Evolutionary conservation across 108 stramenopile genomes (phyloP), one percentile per base, ranked within the genome.

Genomic region (Cyclotella choctawhatcheeana): DNA sequence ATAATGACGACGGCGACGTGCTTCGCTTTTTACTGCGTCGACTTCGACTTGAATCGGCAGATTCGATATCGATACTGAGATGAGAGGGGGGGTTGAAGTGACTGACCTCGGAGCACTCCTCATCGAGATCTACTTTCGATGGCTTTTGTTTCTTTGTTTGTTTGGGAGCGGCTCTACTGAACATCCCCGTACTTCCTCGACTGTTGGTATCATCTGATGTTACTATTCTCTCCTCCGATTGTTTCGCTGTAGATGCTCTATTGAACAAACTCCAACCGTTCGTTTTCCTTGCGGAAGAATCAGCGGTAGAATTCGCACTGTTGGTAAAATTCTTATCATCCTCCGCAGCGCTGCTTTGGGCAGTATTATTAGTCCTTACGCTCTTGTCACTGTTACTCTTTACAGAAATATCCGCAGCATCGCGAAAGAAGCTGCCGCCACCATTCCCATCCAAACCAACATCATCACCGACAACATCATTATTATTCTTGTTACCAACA

Each of bases 1-100:
- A 48, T 12, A 64, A 4, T 6, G 37, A 5, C 14, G 59, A 40
- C n/a, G 5, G 13, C 30, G 0, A 25, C 16, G 24, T 18, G 22
- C 16, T 14, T 16, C 56, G 56, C 21, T 29, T 64, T 29, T n/a
- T 47, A 17, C 21, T 21, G 5, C 33, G 4, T 24, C 35, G 31
- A 12, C 59, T 37, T 17, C 54, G 8, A 17, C 17, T 48, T 17
- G 29, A 21, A 26, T 44, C 29, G 4, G 34, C 44, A 13, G 63
- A 45, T 31, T 64, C 63, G 21, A 64, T 47, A 29, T 48, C 63
- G 48, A 47, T 64, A 14, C 24, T 45, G 17, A 64, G 25, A 47
- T 47, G 44, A 60, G 59, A 60, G 1, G 59, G 40, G 22, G 40
- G 20, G 18, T 60, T 43, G 20, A 40, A 60, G 12, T 43, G 51